Percentiles rank a stretch among this genome's conserved stretches.
These are phyloP conservation scores for Monosporascus sp. DNA, from an alignment of 2,329 filamentous ascomycete species.

Conservation along the genomic window DNA sequence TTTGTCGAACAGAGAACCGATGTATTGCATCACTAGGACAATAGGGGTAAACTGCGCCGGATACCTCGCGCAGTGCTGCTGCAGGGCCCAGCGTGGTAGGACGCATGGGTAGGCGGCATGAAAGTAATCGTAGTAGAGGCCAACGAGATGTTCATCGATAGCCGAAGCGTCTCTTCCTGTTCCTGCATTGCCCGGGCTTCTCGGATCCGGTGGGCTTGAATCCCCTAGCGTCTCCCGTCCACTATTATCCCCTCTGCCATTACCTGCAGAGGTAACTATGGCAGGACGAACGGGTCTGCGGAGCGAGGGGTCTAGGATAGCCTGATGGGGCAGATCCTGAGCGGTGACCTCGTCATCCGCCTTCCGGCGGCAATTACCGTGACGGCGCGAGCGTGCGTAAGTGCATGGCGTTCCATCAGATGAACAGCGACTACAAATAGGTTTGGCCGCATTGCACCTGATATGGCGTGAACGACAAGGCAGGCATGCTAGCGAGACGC, in stretches of 20 bases:
- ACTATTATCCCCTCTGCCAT: too few relatives aligned
- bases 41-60: neutral
- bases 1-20: neutral
- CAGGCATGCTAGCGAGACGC: neutral
- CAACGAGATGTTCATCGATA: neutral
- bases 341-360: neutral
- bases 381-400: neutral
- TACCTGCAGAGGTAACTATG: too few relatives aligned
- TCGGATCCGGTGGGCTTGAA: too few relatives aligned
- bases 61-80: neutral
- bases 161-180: neutral
- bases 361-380: neutral
- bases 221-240: too few relatives aligned
- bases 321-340: too few relatives aligned
- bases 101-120: neutral
- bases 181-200: neutral
- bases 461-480: neutral
- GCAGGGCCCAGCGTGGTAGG: neutral
- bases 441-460: neutral
- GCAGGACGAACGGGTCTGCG: too few relatives aligned
- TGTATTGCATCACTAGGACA: neutral
- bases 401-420: neutral
- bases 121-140: neutral
- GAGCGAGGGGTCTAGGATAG: too few relatives aligned
- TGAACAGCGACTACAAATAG: neutral